Evolutionary conservation across 2,329 filamentous ascomycete species (phyloP), one percentile per base, ranked within the genome.

Genomic region (Ambrosiella beaveri): DNA sequence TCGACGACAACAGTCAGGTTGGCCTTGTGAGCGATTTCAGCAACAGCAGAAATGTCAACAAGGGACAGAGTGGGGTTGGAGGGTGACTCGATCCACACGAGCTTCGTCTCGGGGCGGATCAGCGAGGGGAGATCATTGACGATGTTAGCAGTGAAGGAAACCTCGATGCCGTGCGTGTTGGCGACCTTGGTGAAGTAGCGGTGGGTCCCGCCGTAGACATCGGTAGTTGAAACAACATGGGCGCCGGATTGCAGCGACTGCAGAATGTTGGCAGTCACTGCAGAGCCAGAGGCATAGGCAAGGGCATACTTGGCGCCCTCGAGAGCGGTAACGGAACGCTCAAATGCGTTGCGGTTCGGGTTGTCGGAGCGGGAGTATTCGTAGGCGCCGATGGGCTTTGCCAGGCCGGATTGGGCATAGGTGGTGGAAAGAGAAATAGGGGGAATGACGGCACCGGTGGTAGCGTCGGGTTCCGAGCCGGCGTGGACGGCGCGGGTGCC

Each of bases 141-240:
- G 66, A 98, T 94, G 71, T 84, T 84, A 8, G 89, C 88, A 4
- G 89, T 91, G 71, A 98, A 98, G 54, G 91, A 95, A 62, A 97
- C 93, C 65, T 86, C 82, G 57, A 98, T 88, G 66, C 91, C 88
- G 71, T 98, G 93, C 35, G 93, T 89, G 66, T 88, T 83, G 59
- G 93, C 93, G 55, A 97, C 93, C 74, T 96, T 90, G 63, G 93
- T 98, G 76, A 98, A 98, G 76, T 98, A 98, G 66, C 93, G 81
- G 74, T 98, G 93, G 47, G 93, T 98, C 65, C 93, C 93, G 65
- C 93, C 93, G 71, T 98, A 98, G 65, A 98, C 90, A 70, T 98
- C 93, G 51, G 89, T 95, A 53, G 98, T 88, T 62, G 89, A 96
- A 65, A 98, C 84, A 66, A 98, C 88, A 73, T 98, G 93, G 53